A percentile compares a stretch with the other conserved stretches of the same genome.
These are phyloP conservation scores for Trichosporon ovoides DNA, from an alignment of 1,284 basidiomycete species.

Conservation along the genomic window DNA sequence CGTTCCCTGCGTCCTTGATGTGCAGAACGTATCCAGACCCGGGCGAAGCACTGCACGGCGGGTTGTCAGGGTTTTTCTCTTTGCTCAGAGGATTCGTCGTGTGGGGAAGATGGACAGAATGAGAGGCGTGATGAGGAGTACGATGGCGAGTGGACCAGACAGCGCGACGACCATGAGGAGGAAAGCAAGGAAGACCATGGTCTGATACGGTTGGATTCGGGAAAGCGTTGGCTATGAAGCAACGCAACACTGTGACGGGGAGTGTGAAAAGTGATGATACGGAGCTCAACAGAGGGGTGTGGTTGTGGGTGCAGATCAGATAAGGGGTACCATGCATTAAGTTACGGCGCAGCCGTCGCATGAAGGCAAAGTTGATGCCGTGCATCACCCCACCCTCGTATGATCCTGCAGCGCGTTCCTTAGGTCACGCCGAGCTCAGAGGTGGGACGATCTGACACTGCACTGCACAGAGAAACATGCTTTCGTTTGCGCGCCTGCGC, in stretches of 20 bases:
- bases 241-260: too few relatives aligned
- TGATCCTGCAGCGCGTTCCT: too few relatives aligned
- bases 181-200: background rate
- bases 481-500: too few relatives aligned
- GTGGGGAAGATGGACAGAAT: conserved; percentile 4
- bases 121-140: conserved; percentile 2
- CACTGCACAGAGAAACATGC: too few relatives aligned
- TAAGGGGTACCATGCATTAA: too few relatives aligned
- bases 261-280: background rate
- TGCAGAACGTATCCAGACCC: background rate
- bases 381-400: too few relatives aligned
- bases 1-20: conserved; percentile 1
- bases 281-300: background rate
- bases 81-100: background rate
- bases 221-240: background rate
- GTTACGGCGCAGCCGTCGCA: too few relatives aligned
- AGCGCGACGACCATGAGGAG: conserved; percentile 1
- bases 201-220: background rate
- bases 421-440: too few relatives aligned
- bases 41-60: background rate
- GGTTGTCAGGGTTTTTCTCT: background rate
- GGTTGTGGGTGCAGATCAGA: too few relatives aligned
- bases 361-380: too few relatives aligned
- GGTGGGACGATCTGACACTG: too few relatives aligned
- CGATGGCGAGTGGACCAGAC: background rate